phyloP scores from a whole-genome alignment of 441 rosid species.

The Bruguiera hainesii region DNA sequence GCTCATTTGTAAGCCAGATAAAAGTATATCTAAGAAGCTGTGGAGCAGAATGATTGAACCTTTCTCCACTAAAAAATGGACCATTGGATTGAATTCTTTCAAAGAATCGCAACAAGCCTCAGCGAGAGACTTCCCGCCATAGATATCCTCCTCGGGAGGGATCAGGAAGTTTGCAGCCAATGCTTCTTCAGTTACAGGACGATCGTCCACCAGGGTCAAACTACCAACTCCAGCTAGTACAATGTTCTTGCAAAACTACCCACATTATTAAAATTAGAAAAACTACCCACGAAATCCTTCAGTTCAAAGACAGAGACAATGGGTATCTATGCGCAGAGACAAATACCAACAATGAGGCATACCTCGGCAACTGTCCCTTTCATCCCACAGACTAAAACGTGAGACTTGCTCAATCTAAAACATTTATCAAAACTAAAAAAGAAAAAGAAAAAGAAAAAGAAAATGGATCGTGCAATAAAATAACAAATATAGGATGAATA shows the following conservation, averaged over 20 bases:
- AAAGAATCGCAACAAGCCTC: slow-evolving; percentile 58
- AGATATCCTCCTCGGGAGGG: slow-evolving; percentile 40
- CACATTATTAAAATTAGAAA: slow-evolving; percentile 2
- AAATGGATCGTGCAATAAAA: neutral
- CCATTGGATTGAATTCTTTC: slow-evolving; percentile 84
- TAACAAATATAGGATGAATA: neutral
- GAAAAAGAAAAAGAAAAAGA: neutral
- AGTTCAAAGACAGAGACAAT: neutral
- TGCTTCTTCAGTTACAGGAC: slow-evolving; percentile 52
- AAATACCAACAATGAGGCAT: neutral
- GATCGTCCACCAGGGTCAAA: slow-evolving; percentile 72
- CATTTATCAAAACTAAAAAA: slow-evolving; percentile 5
- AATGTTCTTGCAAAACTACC: slow-evolving; percentile 88
- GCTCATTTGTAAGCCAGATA: neutral
- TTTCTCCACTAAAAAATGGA: slow-evolving; percentile 64
- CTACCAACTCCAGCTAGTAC: slow-evolving; percentile 90
- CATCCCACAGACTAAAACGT: slow-evolving; percentile 66
- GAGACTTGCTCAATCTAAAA: slow-evolving; percentile 71
- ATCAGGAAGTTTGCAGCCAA: slow-evolving; percentile 59
- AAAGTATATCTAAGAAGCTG: neutral
- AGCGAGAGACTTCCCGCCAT: slow-evolving; percentile 44
- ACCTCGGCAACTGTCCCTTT: slow-evolving; percentile 84
- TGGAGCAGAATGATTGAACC: slow-evolving; percentile 32
- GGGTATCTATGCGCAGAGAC: neutral
- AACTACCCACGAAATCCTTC: neutral